These are phyloP conservation scores for Vitis rotundifolia DNA, from an alignment of 164 flowering plant species.

Conservation along the genomic window DNA sequence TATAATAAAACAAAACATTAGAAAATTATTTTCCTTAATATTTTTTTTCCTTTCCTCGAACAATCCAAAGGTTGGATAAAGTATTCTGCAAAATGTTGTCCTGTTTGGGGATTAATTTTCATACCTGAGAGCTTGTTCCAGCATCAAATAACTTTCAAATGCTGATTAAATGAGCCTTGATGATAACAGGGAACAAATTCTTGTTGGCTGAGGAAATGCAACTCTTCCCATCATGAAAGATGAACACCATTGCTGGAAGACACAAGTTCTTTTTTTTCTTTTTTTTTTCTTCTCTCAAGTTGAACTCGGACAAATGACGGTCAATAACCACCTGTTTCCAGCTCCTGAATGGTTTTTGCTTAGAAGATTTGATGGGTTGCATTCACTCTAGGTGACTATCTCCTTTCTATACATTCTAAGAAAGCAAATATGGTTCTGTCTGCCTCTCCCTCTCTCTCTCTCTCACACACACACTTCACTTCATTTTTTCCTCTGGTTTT, in stretches of 20 bases:
- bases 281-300: not conserved
- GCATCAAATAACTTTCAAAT: not conserved
- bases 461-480: not conserved
- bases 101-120: not conserved
- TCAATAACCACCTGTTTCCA: not conserved
- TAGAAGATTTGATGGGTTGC: not conserved
- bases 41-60: no score
- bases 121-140: not conserved
- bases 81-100: no score
- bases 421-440: not conserved
- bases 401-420: not conserved
- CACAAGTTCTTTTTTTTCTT: not conserved
- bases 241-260: conserved; percentile 10
- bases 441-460: not conserved
- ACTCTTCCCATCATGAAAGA: conserved; percentile 21
- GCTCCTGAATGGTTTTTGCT: not conserved
- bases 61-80: no score
- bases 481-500: not conserved
- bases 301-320: not conserved
- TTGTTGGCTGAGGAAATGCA: conserved; percentile 46
- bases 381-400: not conserved
- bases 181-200: conserved; percentile 36
- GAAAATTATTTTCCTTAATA: no score
- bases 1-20: no score
- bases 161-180: conserved; percentile 9